Conservation (phyloP, 2,329 filamentous ascomycete genomes). For the Alternaria longipes region DNA sequence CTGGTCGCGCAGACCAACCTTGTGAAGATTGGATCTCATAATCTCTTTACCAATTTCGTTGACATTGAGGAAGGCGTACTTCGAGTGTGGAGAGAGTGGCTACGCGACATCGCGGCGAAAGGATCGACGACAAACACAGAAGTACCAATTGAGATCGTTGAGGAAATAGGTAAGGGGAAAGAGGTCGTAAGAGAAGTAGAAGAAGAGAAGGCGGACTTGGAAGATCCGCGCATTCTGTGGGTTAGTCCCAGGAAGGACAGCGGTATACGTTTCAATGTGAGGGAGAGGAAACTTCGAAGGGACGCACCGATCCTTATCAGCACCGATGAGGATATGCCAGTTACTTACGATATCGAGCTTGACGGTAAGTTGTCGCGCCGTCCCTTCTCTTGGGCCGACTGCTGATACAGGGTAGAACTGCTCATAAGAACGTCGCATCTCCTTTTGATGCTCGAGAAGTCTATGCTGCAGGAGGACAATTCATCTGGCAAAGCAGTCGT, state of each 20-base stretch:
- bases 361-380: slow-evolving; percentile 64
- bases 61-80: slow-evolving; percentile 74
- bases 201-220: slow-evolving; percentile 16
- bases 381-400: background rate
- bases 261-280: slow-evolving; percentile 74
- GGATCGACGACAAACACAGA: slow-evolving; percentile 22
- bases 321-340: slow-evolving; percentile 70
- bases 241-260: slow-evolving; percentile 69
- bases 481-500: slow-evolving; percentile 73
- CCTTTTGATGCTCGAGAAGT: slow-evolving; percentile 67
- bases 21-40: slow-evolving; percentile 69
- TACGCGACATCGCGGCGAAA: slow-evolving; percentile 58
- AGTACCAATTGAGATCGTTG: slow-evolving; percentile 31
- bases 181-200: slow-evolving; percentile 21
- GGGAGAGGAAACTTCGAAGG: slow-evolving; percentile 58
- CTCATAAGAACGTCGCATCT: slow-evolving; percentile 46
- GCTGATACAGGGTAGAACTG: slow-evolving; percentile 33
- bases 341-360: slow-evolving; percentile 75
- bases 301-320: slow-evolving; percentile 64
- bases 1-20: slow-evolving; percentile 74
- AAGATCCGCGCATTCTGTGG: slow-evolving; percentile 68
- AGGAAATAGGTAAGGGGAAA: slow-evolving; percentile 36
- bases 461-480: slow-evolving; percentile 67
- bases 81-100: slow-evolving; percentile 77
- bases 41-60: slow-evolving; percentile 70